Conservation (phyloP, 176 grass and related monocot species). For the Aechmea fasciata region DNA sequence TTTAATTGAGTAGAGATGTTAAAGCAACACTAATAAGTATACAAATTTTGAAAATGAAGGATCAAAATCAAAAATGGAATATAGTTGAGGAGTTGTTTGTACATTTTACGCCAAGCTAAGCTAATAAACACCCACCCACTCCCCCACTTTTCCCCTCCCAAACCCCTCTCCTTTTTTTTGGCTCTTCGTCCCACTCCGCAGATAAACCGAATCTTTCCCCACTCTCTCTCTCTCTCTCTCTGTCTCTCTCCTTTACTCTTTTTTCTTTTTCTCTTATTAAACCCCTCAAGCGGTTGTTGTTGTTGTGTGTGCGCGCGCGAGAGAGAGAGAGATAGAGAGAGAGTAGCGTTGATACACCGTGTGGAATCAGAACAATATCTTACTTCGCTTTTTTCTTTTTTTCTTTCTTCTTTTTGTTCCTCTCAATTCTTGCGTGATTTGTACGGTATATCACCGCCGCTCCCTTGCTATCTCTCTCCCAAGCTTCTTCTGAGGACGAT, state of each 20-base stretch:
- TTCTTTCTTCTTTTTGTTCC: conserved; percentile 2
- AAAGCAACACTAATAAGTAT: too few relatives aligned
- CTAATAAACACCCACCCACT: background rate
- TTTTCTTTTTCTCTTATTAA: background rate
- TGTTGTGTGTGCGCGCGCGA: background rate
- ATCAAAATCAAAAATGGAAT: too few relatives aligned
- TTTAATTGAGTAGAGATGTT: too few relatives aligned
- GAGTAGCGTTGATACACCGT: conserved; percentile 96
- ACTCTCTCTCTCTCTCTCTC: background rate
- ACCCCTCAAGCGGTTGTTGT: conserved; percentile 11
- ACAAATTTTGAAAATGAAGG: too few relatives aligned
- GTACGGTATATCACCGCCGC: conserved; percentile 88
- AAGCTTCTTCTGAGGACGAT: conserved; percentile 2
- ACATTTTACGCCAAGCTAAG: too few relatives aligned
- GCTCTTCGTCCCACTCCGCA: background rate
- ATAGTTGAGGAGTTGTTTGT: too few relatives aligned
- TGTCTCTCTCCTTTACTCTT: conserved; percentile 2
- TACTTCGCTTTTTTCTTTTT: conserved; percentile 16
- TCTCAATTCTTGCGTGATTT: conserved; percentile 58
- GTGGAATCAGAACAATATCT: conserved; percentile 45
- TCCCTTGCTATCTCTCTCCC: conserved; percentile 56
- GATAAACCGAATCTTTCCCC: background rate
- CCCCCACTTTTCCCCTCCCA: background rate
- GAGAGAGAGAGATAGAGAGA: conserved; percentile 34
- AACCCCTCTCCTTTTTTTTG: background rate